Conservation (phyloP, 164 flowering plant species). For the Kingdonia uniflora region DNA sequence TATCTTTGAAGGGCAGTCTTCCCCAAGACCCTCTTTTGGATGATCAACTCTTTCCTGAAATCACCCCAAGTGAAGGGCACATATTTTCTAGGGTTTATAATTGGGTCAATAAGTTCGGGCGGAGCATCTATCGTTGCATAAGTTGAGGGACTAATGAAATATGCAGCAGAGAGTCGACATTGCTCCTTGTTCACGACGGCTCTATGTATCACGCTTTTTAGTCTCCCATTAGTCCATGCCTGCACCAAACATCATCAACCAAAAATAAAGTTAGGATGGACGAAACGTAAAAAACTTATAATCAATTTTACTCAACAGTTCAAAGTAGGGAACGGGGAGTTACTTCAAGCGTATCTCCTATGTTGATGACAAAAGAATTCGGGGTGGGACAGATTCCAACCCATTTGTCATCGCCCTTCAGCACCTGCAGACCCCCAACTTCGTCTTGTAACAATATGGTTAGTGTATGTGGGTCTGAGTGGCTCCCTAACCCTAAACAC, state of each 20-base stretch:
- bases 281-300: too few relatives aligned
- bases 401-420: conserved; percentile 16
- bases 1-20: conserved; percentile 22
- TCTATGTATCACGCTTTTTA: conserved; percentile 26
- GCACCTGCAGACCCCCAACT: conserved; percentile 29
- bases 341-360: too few relatives aligned
- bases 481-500: conserved; percentile 29
- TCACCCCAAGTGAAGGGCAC: conserved; percentile 22
- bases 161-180: conserved; percentile 7
- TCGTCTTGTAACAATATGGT: conserved; percentile 26
- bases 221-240: conserved; percentile 31
- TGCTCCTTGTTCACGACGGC: conserved; percentile 30
- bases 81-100: conserved; percentile 11
- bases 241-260: neutral
- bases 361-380: too few relatives aligned
- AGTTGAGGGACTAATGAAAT: too few relatives aligned
- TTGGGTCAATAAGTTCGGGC: conserved; percentile 14
- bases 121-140: conserved; percentile 3
- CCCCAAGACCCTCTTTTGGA: conserved; percentile 18
- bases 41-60: conserved; percentile 20
- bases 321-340: too few relatives aligned
- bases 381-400: conserved; percentile 19
- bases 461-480: conserved; percentile 27
- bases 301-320: too few relatives aligned
- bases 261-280: too few relatives aligned